Evolutionary conservation across 345 rosid genomes (phyloP).

Genomic region (Pugionium dolabratum): DNA sequence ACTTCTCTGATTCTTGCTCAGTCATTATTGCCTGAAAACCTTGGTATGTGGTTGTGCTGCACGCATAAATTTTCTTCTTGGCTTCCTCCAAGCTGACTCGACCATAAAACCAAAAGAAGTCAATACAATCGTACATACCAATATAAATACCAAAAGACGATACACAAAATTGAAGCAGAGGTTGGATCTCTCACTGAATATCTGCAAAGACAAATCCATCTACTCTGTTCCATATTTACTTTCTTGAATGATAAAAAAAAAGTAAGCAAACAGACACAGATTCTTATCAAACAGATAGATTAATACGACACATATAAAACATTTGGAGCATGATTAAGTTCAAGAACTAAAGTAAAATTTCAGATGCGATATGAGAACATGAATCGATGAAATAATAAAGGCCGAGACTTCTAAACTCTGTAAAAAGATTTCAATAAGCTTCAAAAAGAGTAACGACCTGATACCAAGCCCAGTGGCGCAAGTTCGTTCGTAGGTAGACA

Average conservation of each 20-base stretch:
- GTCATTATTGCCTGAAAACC: constrained; percentile 94
- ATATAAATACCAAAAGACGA: constrained; percentile 3
- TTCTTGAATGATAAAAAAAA: no score
- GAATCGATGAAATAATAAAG: no score
- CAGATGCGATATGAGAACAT: no score
- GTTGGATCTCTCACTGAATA: no score
- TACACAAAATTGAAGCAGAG: constrained; percentile 2
- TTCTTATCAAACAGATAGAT: no score
- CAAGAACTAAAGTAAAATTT: not conserved
- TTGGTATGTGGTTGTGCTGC: constrained; percentile 84
- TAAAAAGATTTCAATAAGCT: not conserved
- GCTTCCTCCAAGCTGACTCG: constrained; percentile 77
- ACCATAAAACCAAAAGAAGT: not conserved
- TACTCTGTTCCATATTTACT: no score
- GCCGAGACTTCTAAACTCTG: no score
- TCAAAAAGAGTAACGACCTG: constrained; percentile 45
- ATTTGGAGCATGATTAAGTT: not conserved
- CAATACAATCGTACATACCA: no score
- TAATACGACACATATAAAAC: no score
- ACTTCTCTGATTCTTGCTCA: constrained; percentile 72
- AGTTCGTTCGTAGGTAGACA: constrained; percentile 65
- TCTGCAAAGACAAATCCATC: no score
- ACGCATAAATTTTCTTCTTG: constrained; percentile 75
- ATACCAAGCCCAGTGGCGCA: constrained; percentile 82
- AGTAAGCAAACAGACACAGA: no score